A percentile compares a stretch with the other conserved stretches of the same genome.
Evolutionary conservation across 257 asterid species (phyloP).

Genomic region (Rehmannia glutinosa): DNA sequence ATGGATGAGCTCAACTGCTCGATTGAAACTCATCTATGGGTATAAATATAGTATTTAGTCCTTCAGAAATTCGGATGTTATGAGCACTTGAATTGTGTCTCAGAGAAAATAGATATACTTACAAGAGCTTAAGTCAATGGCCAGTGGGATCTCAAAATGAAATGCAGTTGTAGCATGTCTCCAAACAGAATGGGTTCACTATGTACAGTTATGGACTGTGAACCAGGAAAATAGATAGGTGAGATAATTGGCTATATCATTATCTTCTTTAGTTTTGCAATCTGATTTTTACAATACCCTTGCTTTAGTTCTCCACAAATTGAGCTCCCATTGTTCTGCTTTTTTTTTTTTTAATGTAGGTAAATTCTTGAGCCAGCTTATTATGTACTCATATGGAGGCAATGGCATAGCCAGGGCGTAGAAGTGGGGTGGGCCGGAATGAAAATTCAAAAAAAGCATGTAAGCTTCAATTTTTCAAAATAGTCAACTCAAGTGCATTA

Average conservation of each 20-base stretch:
- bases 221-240: not conserved
- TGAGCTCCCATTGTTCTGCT: not conserved
- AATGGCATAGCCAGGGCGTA: no score
- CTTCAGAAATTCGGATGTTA: no score
- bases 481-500: no score
- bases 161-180: not conserved
- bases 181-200: not conserved
- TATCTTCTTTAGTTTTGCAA: not conserved
- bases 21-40: not conserved
- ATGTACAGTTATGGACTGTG: not conserved
- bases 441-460: no score
- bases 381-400: no score
- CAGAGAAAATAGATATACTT: not conserved
- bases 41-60: no score
- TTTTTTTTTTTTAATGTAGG: not conserved
- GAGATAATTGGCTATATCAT: not conserved
- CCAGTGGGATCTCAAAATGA: constrained; percentile 2
- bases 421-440: no score
- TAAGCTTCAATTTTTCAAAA: no score
- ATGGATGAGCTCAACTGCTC: not conserved
- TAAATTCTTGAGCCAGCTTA: no score
- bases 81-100: not conserved
- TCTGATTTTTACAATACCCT: not conserved
- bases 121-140: not conserved
- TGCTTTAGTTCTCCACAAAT: not conserved